Conservation (phyloP, 805 yeast species). For the Pichia thaimueangensis region DNA sequence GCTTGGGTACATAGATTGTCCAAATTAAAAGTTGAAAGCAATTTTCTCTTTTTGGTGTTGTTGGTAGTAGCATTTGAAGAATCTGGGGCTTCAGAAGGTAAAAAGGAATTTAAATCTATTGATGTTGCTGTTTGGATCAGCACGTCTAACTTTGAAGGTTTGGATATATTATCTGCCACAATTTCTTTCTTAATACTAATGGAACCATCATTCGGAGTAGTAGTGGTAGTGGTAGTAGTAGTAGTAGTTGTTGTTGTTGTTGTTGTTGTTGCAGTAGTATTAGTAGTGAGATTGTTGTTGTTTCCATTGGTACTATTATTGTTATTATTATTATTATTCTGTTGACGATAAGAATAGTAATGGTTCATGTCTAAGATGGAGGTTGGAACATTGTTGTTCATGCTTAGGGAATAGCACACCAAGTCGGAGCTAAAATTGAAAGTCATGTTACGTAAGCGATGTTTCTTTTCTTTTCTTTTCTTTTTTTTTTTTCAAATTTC, state of each 20-base stretch:
- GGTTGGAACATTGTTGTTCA: constrained; percentile 25
- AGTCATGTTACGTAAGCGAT: constrained; percentile 8
- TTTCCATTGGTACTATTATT: no score
- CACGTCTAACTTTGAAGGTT: constrained; percentile 24
- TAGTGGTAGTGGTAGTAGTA: neutral
- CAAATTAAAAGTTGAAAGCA: constrained; percentile 1
- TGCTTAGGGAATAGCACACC: constrained; percentile 26
- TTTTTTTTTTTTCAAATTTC: no score
- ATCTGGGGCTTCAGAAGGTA: no score
- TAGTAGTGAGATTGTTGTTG: no score
- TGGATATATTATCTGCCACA: no score
- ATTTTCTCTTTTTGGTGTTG: constrained; percentile 1
- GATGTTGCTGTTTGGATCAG: constrained; percentile 28
- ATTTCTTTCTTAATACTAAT: no score
- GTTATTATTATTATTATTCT: constrained; percentile 8
- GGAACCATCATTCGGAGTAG: no score
- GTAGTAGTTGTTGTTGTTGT: neutral
- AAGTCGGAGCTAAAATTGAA: constrained; percentile 24
- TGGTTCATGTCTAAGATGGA: constrained; percentile 16
- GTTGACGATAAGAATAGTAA: constrained; percentile 16
- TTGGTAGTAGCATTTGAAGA: neutral
- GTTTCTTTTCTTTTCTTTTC: no score
- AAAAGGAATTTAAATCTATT: constrained; percentile 9
- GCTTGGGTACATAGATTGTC: constrained; percentile 7
- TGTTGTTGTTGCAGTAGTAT: neutral